Evolutionary conservation across 345 rosid species (phyloP).

Genomic region (Firmiana major): DNA sequence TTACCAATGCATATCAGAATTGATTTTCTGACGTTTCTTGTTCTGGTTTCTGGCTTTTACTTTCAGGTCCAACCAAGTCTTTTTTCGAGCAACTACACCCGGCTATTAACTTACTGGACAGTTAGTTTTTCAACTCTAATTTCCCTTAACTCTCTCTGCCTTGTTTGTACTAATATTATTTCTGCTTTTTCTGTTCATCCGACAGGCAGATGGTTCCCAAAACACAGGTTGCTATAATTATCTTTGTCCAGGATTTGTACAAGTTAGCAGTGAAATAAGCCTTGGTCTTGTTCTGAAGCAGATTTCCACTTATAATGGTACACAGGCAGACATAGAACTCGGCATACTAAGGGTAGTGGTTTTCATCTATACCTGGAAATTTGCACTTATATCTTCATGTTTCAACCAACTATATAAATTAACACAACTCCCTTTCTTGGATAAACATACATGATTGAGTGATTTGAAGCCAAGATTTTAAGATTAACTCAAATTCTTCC

Average conservation of each 20-base stretch:
- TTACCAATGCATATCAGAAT: neutral
- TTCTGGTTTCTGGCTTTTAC: neutral
- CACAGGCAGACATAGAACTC: neutral
- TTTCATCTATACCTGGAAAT: neutral
- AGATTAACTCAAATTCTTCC: too few relatives aligned
- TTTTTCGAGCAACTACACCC: conserved; percentile 1
- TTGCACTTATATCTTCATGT: too few relatives aligned
- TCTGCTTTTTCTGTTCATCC: neutral
- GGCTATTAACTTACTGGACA: neutral
- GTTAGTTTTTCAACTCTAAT: neutral
- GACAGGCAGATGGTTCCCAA: neutral
- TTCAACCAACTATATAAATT: too few relatives aligned
- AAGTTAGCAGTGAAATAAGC: neutral
- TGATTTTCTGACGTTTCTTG: neutral
- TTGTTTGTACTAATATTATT: neutral
- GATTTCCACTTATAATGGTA: neutral
- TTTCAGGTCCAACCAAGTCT: neutral
- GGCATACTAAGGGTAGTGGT: neutral
- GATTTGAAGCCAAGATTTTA: too few relatives aligned
- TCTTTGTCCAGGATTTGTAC: conserved; percentile 13
- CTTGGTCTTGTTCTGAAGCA: neutral
- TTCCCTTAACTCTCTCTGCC: neutral
- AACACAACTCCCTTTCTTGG: too few relatives aligned
- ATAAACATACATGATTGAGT: too few relatives aligned
- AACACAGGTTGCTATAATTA: neutral